A percentile compares a stretch with the other conserved stretches of the same genome.
Conservation (phyloP, 768 basidiomycete genomes). For the Russula olivacea region DNA sequence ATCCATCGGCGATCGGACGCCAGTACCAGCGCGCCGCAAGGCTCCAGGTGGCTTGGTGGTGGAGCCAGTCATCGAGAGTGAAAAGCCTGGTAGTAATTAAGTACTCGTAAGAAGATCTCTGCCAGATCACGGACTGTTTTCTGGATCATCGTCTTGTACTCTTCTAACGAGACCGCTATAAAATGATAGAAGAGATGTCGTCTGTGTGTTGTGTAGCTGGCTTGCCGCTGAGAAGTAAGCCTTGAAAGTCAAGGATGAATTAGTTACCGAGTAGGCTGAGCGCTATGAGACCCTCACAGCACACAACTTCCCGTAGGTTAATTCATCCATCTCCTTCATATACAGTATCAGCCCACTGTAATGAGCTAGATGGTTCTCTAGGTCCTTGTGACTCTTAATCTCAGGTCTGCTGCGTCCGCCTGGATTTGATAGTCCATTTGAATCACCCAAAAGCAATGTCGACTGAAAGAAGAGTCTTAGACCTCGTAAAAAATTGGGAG, state of each 20-base stretch:
- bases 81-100: slow-evolving; percentile 23
- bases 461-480: slow-evolving; percentile 39
- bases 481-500: neutral
- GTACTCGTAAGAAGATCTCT: neutral
- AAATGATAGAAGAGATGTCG: slow-evolving; percentile 61
- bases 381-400: slow-evolving; percentile 56
- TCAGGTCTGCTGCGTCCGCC: slow-evolving; percentile 41
- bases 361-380: slow-evolving; percentile 79
- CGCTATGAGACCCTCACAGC: slow-evolving; percentile 50
- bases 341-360: slow-evolving; percentile 90
- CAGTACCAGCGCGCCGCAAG: slow-evolving; percentile 77
- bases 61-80: slow-evolving; percentile 34
- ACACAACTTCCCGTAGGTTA: slow-evolving; percentile 80
- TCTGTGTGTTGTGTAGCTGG: slow-evolving; percentile 73
- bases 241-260: slow-evolving; percentile 36
- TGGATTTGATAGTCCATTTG: slow-evolving; percentile 47
- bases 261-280: neutral
- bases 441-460: slow-evolving; percentile 60
- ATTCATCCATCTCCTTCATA: slow-evolving; percentile 94
- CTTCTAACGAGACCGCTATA: slow-evolving; percentile 60
- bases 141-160: slow-evolving; percentile 68
- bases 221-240: slow-evolving; percentile 87
- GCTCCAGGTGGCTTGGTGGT: slow-evolving; percentile 47
- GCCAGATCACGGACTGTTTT: slow-evolving; percentile 28
- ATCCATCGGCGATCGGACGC: slow-evolving; percentile 76